A percentile compares a stretch with the other conserved stretches of the same genome.
phyloP scores from a whole-genome alignment of 2,329 filamentous ascomycete genomes.

The Colletotrichum neosansevieriae region DNA sequence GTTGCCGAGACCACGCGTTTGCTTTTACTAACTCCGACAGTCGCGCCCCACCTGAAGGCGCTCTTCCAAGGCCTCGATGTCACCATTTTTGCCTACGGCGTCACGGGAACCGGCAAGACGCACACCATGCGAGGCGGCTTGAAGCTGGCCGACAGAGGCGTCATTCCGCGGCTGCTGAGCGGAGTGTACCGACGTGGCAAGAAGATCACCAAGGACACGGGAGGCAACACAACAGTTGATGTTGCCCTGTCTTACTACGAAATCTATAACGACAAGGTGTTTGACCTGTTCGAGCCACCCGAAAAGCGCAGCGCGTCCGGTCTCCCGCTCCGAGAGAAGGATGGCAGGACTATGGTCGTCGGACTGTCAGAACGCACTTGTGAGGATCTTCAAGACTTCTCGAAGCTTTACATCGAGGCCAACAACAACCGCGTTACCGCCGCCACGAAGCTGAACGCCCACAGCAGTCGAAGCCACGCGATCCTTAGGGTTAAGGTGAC shows the following conservation, averaged over 20 bases:
- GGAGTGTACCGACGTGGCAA: conserved; percentile 86
- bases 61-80: conserved; percentile 91
- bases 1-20: conserved; percentile 20
- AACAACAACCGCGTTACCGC: conserved; percentile 92
- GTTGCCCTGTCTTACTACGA: conserved; percentile 93
- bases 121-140: conserved; percentile 96
- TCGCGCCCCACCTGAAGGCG: conserved; percentile 89
- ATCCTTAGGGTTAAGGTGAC: conserved; percentile 91
- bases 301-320: conserved; percentile 88
- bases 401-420: conserved; percentile 88
- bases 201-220: conserved; percentile 85
- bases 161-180: conserved; percentile 88
- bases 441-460: conserved; percentile 90
- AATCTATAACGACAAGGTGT: conserved; percentile 97
- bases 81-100: conserved; percentile 92
- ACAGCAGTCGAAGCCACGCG: conserved; percentile 90
- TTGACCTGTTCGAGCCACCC: conserved; percentile 86
- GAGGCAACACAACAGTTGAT: conserved; percentile 75
- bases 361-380: conserved; percentile 87
- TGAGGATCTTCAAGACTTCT: conserved; percentile 88
- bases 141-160: conserved; percentile 85
- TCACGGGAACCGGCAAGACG: conserved; percentile 94
- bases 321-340: conserved; percentile 85
- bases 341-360: conserved; percentile 87
- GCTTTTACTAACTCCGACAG: conserved; percentile 57